A percentile compares a stretch with the other conserved stretches of the same genome.
phyloP scores from a whole-genome alignment of 108 stramenopile species.

The Cyclostephanos tholiformis region DNA sequence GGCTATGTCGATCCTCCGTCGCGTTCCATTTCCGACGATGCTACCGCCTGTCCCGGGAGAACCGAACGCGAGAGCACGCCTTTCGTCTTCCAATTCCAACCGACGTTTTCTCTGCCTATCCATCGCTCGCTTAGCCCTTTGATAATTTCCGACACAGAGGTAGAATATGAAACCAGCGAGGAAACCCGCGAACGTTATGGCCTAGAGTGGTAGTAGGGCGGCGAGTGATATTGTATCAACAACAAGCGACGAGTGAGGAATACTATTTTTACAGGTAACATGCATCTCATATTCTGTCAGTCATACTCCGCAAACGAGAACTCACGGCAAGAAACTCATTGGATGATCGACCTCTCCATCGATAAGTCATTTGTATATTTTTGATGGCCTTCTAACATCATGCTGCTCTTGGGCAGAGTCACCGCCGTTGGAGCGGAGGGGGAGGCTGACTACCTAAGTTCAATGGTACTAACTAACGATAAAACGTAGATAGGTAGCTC shows the following conservation, averaged over 20 bases:
- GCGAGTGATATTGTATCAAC: not conserved
- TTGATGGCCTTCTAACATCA: constrained; percentile 7
- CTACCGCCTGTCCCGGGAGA: constrained; percentile 27
- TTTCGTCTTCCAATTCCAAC: constrained; percentile 56
- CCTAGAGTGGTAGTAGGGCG: constrained; percentile 23
- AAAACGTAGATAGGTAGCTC: too few relatives aligned
- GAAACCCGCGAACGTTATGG: constrained; percentile 69
- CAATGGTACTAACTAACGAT: too few relatives aligned
- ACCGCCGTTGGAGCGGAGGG: too few relatives aligned
- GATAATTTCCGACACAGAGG: constrained; percentile 84
- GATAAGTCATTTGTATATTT: constrained; percentile 51
- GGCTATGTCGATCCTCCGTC: constrained; percentile 15
- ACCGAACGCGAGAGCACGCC: constrained; percentile 38
- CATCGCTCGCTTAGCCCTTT: constrained; percentile 80
- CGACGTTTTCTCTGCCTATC: constrained; percentile 72
- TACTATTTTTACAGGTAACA: not conserved
- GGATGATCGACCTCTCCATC: constrained; percentile 67
- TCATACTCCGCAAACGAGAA: not conserved
- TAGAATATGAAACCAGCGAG: constrained; percentile 78
- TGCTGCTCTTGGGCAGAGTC: not conserved
- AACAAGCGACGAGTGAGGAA: not conserved
- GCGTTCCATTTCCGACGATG: constrained; percentile 23
- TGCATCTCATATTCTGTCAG: not conserved
- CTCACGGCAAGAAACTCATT: constrained; percentile 68
- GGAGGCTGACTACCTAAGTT: too few relatives aligned